Evolutionary conservation across 1,284 basidiomycete species (phyloP), one percentile per base, ranked within the genome.

Genomic region (Neonothopanus nambi): DNA sequence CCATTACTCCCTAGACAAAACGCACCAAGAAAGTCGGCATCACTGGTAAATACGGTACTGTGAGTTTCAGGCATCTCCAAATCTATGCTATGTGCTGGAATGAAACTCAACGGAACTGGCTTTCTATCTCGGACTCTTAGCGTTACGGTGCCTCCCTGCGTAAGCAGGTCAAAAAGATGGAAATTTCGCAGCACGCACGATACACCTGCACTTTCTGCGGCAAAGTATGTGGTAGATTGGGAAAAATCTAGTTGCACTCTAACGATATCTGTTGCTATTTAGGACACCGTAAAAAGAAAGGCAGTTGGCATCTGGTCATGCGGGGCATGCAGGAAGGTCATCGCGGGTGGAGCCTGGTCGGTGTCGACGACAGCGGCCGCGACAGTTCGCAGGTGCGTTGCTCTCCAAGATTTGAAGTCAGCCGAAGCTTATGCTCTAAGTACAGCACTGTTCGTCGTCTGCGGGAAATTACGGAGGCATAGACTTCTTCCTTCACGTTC

Each of bases 61-160:
- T 89, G 71, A 81, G 91, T 88, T 41, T 23, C 37, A 13, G 13
- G 55, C 38, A 33, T 30, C 30, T 39, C 42, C 12, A 49, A 52
- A 24, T 33, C 57, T 26, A 28, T 28, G 9, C 8, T 49, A 35
- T 47, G 20, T 20, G 37, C 17, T 42, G 11, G 49, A 48, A 45
- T 46, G 26, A 18, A 17, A 3, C n/a, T n/a, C n/a, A n/a, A n/a
- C n/a, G n/a, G n/a, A n/a, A n/a, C n/a, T n/a, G n/a, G n/a, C n/a
- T n/a, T n/a, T n/a, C n/a, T 54, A 48, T 40, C 41, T 37, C 51
- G n/a, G 48, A 42, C 44, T 53, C 43, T 21, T 76, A 93, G 91
- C 95, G 96, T 82, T 99, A 99, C 75, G 96, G 96, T 94, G 95
- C 96, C 71, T 99, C 96, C 69, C 89, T 99, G 80, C 91, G 96